phyloP scores from a whole-genome alignment of 108 stramenopile genomes.

The Nannochloropsis oceanica region DNA sequence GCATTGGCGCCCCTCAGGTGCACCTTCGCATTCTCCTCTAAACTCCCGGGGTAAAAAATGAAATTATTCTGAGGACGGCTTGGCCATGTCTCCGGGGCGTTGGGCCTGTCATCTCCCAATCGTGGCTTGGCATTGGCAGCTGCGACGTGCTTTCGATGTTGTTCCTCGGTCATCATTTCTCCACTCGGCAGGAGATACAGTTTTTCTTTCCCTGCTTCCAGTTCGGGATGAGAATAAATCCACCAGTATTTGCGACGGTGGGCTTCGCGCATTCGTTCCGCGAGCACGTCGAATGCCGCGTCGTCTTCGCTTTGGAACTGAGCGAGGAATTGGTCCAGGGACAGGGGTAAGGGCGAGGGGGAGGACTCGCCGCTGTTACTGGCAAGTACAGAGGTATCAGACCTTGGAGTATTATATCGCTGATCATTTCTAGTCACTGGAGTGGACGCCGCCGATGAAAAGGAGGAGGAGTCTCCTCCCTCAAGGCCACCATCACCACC shows the following conservation, averaged over 20 bases:
- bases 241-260: not conserved
- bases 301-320: not conserved
- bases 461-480: too few species aligned
- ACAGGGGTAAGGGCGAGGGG: not conserved
- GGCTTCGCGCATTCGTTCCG: not conserved
- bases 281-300: not conserved
- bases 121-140: not conserved
- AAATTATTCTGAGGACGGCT: not conserved
- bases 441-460: too few species aligned
- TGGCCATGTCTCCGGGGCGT: not conserved
- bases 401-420: not conserved
- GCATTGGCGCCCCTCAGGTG: not conserved
- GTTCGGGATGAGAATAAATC: not conserved
- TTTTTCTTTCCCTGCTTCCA: not conserved
- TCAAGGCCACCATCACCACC: not conserved
- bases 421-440: too few species aligned
- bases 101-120: not conserved
- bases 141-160: not conserved
- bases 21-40: not conserved
- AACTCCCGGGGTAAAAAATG: not conserved
- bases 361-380: not conserved
- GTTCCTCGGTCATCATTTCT: not conserved
- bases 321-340: not conserved
- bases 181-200: not conserved
- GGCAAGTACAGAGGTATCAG: not conserved